Evolutionary conservation across 2,329 filamentous ascomycete genomes (phyloP), one percentile per base, ranked within the genome.

Genomic region (Neonectria hederae): DNA sequence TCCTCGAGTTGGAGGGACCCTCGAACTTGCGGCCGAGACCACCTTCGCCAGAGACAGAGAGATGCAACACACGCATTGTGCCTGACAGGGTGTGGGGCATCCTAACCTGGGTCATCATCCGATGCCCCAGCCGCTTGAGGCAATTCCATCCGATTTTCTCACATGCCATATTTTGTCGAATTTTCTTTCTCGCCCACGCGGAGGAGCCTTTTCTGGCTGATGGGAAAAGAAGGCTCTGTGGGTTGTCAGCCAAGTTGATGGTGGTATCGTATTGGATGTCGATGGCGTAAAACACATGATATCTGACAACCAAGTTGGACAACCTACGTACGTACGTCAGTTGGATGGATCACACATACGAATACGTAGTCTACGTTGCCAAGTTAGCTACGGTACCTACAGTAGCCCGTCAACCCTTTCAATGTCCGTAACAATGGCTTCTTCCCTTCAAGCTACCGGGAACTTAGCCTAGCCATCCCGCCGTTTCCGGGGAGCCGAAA

Each of bases 81-180:
- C 65, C 66, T 68, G 65, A 65, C 67, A 59, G 46, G 48, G 22
- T 65, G 69, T 74, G 69, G 70, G 69, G 58, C 65, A 58, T 67
- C 65, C 65, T 45, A 64, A 66, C 60, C 59, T 71, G 68, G 70
- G 61, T 57, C 59, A 69, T 74, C 63, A 67, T 64, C 72, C 72
- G 72, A 74, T 67, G 67, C 68, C 69, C 70, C 63, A 19, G 53
- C 72, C 65, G 53, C 54, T 65, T 74, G 72, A 74, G 72, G 72
- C 65, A 74, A 74, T 73, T 74, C 65, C 58, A 54, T 59, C 56
- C 64, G 55, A 54, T 65, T 54, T 69, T 69, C 61, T 70, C 65
- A 66, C 67, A 65, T 69, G 60, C 61, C 59, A 65, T 49, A 53
- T 24, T 54, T 40, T 57, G 35, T 40, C 56, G 40, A 65, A 59